Conservation (phyloP, 495 filamentous ascomycete species). For the Xylaria intraflava region DNA sequence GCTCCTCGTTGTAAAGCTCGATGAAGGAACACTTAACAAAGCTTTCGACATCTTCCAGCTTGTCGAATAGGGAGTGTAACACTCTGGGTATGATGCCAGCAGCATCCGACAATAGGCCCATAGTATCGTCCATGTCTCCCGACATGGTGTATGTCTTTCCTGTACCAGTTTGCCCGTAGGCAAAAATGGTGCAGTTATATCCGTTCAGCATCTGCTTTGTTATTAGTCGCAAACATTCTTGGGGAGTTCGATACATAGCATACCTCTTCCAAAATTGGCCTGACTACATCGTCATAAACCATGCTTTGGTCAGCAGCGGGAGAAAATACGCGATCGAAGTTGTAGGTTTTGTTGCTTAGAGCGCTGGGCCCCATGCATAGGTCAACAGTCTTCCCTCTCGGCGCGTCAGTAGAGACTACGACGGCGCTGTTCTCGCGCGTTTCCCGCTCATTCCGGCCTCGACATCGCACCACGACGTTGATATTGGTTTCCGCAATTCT, state of each 20-base stretch:
- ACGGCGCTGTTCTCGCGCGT: constrained; percentile 88
- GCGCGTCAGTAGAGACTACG: constrained; percentile 78
- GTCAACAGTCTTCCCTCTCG: constrained; percentile 74
- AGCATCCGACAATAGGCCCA: constrained; percentile 78
- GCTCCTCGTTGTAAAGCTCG: constrained; percentile 95
- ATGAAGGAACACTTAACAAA: constrained; percentile 98
- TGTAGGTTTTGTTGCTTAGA: constrained; percentile 91
- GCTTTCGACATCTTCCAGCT: constrained; percentile 76
- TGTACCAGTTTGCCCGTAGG: constrained; percentile 95
- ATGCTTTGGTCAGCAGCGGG: constrained; percentile 88
- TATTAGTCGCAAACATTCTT: background rate
- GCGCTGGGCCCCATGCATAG: constrained; percentile 89
- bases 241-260: constrained; percentile 9
- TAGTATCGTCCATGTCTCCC: constrained; percentile 83
- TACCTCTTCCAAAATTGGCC: constrained; percentile 88
- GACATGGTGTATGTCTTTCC: constrained; percentile 99
- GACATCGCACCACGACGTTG: constrained; percentile 90
- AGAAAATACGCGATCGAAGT: constrained; percentile 95
- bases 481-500: constrained; percentile 85
- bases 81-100: constrained; percentile 93
- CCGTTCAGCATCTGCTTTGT: constrained; percentile 72
- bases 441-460: constrained; percentile 87
- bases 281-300: constrained; percentile 90
- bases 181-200: constrained; percentile 99
- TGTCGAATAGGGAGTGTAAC: constrained; percentile 76